phyloP scores from a whole-genome alignment of 768 basidiomycete genomes.

The Tulasnella sp. region DNA sequence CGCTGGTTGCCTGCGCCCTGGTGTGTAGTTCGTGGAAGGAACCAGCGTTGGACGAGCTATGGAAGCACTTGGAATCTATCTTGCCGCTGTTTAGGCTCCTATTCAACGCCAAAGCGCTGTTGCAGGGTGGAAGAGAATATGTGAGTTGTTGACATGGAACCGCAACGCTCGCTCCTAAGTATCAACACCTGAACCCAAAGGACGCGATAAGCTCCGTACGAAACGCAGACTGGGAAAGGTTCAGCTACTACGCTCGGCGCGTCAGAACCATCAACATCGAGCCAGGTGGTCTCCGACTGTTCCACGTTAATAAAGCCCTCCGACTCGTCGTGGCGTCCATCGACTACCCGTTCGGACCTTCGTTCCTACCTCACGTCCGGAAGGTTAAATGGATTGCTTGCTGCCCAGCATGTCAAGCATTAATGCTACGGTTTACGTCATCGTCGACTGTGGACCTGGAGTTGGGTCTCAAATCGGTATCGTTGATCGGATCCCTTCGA shows the following conservation, averaged over 20 bases:
- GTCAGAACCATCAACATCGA: neutral
- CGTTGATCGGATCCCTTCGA: neutral
- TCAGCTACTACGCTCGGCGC: neutral
- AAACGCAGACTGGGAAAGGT: neutral
- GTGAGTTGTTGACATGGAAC: neutral
- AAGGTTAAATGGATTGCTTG: neutral
- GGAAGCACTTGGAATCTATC: neutral
- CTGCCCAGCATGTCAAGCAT: neutral
- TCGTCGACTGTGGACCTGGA: neutral
- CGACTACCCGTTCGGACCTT: neutral
- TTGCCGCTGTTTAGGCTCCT: neutral
- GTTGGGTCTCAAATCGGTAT: neutral
- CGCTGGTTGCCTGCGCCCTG: neutral
- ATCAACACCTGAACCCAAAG: too few relatives aligned
- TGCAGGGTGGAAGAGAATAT: neutral
- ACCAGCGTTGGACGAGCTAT: neutral
- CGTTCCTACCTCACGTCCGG: neutral
- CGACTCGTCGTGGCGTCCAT: neutral
- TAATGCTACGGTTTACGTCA: neutral
- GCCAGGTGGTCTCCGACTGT: neutral
- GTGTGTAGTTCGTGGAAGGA: neutral
- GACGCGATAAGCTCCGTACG: too few relatives aligned
- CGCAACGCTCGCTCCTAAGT: too few relatives aligned
- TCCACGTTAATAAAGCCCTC: neutral
- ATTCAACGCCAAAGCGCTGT: neutral